Conservation (phyloP, 139 green algal genomes). For the Zygnema circumcarinatum region DNA sequence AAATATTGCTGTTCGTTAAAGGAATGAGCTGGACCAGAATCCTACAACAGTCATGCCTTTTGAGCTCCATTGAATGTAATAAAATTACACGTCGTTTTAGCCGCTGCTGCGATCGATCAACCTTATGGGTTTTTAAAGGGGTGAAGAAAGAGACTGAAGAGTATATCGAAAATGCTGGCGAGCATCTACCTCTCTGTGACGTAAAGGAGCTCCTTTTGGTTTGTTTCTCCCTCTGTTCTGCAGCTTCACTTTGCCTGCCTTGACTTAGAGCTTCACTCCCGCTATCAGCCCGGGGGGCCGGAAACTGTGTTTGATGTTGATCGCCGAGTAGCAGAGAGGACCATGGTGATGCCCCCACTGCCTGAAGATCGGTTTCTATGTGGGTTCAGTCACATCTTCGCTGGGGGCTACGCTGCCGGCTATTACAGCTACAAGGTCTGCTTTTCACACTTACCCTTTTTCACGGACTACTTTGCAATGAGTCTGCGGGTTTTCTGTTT, state of each 20-base stretch:
- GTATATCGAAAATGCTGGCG: no score
- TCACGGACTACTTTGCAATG: no score
- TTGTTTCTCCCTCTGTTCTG: background rate
- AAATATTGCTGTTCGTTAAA: constrained; percentile 23
- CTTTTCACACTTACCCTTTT: no score
- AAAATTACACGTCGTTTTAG: no score
- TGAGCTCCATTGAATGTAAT: no score
- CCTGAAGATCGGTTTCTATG: constrained; percentile 95
- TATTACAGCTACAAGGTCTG: constrained; percentile 80
- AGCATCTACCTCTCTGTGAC: no score
- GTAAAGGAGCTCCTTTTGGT: no score
- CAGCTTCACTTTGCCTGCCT: constrained; percentile 87
- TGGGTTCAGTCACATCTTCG: constrained; percentile 95
- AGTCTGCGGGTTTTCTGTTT: no score
- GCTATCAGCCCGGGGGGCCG: constrained; percentile 70
- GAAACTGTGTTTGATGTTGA: constrained; percentile 80
- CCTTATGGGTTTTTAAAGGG: no score
- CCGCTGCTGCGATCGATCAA: no score
- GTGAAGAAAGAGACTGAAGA: no score
- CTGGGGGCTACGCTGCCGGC: constrained; percentile 85
- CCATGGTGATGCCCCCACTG: constrained; percentile 78
- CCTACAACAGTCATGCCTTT: background rate
- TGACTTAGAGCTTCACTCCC: constrained; percentile 91
- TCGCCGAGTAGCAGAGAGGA: constrained; percentile 68
- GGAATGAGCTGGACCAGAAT: background rate